Conservation (phyloP, 805 yeast species). For the Monosporozyma solicola region DNA sequence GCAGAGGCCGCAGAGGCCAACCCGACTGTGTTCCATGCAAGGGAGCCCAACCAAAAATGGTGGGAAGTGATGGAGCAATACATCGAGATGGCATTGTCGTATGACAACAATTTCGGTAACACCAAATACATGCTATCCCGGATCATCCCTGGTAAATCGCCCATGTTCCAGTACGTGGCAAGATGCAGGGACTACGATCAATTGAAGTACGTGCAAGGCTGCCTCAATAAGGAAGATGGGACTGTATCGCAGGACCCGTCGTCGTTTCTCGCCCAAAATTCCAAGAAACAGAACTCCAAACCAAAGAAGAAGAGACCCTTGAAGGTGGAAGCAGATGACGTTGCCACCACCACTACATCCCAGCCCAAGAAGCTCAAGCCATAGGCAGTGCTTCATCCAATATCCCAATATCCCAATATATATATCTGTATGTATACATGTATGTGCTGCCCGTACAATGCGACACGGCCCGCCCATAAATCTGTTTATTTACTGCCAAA, state of each 20-base stretch:
- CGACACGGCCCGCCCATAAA: too few species aligned
- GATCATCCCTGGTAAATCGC: constrained; percentile 68
- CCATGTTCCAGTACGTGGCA: constrained; percentile 48
- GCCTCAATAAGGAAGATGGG: constrained; percentile 14
- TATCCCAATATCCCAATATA: too few species aligned
- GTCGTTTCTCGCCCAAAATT: constrained; percentile 7
- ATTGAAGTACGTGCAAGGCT: constrained; percentile 24
- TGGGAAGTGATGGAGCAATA: constrained; percentile 46
- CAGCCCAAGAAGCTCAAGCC: too few species aligned
- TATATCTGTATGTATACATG: too few species aligned
- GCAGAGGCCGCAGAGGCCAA: constrained; percentile 86
- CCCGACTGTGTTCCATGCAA: constrained; percentile 57
- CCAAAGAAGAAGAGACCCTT: neutral
- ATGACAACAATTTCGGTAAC: constrained; percentile 50
- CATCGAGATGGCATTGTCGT: constrained; percentile 41
- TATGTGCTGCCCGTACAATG: too few species aligned
- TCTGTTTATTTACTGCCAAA: too few species aligned
- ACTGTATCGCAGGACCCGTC: constrained; percentile 15
- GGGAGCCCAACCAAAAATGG: constrained; percentile 41
- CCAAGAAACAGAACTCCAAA: neutral
- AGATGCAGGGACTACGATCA: constrained; percentile 49
- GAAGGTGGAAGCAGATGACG: too few species aligned
- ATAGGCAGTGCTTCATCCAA: too few species aligned
- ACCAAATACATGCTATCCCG: constrained; percentile 74
- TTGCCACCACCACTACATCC: too few species aligned